Percentiles rank a stretch among this genome's conserved stretches.
phyloP scores from a whole-genome alignment of 352 stramenopile genomes.

The Pythium scleroteichum region DNA sequence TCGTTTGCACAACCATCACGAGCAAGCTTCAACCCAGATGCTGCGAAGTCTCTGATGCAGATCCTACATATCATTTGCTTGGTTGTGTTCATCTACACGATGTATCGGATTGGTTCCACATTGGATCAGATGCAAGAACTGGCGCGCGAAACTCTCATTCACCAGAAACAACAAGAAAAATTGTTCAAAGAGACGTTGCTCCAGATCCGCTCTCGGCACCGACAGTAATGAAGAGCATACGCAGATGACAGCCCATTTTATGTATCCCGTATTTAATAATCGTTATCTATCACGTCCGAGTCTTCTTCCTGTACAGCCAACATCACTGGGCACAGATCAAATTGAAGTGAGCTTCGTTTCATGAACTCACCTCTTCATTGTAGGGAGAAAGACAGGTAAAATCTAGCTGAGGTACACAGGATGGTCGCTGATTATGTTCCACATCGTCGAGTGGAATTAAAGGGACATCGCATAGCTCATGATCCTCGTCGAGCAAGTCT shows the following conservation, averaged over 20 bases:
- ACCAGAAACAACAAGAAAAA: constrained; percentile 67
- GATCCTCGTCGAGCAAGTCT: constrained; percentile 7
- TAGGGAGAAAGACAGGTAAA: constrained; percentile 53
- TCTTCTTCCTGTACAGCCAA: constrained; percentile 36
- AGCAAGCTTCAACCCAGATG: constrained; percentile 2
- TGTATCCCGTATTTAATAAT: constrained; percentile 24
- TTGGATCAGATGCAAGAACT: constrained; percentile 66
- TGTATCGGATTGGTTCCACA: constrained; percentile 54
- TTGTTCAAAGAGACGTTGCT: constrained; percentile 62
- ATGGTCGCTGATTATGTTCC: constrained; percentile 22
- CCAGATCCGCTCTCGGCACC: constrained; percentile 28
- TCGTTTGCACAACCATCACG: not conserved
- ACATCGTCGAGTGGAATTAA: constrained; percentile 15
- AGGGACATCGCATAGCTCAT: constrained; percentile 18
- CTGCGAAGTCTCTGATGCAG: constrained; percentile 26
- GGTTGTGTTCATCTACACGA: constrained; percentile 71
- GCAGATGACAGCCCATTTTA: too few species aligned
- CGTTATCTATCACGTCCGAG: constrained; percentile 36
- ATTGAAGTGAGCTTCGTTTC: not conserved
- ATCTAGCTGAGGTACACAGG: constrained; percentile 46
- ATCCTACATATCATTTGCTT: constrained; percentile 28
- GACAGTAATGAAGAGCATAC: not conserved
- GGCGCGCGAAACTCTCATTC: constrained; percentile 51
- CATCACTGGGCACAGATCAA: not conserved
- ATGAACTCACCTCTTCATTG: constrained; percentile 34